Percentiles rank a stretch among this genome's conserved stretches.
These are phyloP conservation scores for Mitragyna speciosa DNA, from an alignment of 257 asterid species.

Conservation along the genomic window DNA sequence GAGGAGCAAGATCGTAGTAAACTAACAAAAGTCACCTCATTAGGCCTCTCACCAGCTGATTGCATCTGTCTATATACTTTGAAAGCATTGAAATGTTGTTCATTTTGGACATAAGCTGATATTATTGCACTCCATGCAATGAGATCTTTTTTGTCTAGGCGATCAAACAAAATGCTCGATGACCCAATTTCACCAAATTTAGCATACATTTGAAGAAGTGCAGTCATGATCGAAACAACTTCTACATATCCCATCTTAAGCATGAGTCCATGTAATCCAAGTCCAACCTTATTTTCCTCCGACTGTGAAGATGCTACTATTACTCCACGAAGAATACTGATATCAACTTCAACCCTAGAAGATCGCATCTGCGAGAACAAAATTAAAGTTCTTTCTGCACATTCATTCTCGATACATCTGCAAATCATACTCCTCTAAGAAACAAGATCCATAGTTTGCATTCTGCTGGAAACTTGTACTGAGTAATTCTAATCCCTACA, in stretches of 20 bases:
- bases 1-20: conserved; percentile 58
- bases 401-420: conserved; percentile 49
- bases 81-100: conserved; percentile 45
- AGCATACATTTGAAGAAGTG: conserved; percentile 62
- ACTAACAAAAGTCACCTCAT: conserved; percentile 61
- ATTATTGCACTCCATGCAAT: conserved; percentile 82
- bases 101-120: conserved; percentile 52
- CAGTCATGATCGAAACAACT: conserved; percentile 48
- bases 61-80: conserved; percentile 53
- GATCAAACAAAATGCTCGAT: conserved; percentile 54
- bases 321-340: conserved; percentile 42
- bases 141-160: conserved; percentile 53
- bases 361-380: conserved; percentile 49
- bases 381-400: conserved; percentile 41
- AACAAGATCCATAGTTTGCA: conserved; percentile 58
- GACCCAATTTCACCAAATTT: conserved; percentile 50
- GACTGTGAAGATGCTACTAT: conserved; percentile 49
- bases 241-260: conserved; percentile 53
- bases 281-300: conserved; percentile 33
- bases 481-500: conserved; percentile 53
- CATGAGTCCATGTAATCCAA: conserved; percentile 52
- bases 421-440: conserved; percentile 72
- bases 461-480: conserved; percentile 40
- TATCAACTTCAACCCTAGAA: conserved; percentile 47
- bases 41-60: conserved; percentile 59